Evolutionary conservation across 2,329 filamentous ascomycete species (phyloP).

Genomic region (Cercospora brassicicola): DNA sequence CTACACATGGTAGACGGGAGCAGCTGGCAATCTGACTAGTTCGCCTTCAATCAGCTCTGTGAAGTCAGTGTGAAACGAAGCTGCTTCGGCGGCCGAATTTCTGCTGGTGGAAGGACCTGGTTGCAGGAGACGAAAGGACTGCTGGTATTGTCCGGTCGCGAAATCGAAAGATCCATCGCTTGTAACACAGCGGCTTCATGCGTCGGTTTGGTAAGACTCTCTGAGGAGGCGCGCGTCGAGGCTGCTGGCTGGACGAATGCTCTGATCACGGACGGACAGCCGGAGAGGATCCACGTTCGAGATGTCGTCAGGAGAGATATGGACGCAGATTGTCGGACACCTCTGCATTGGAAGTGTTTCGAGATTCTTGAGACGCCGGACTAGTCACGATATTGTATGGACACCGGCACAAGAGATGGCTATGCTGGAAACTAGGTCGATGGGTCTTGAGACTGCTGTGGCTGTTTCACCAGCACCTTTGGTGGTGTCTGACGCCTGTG

Average conservation of each 20-base stretch:
- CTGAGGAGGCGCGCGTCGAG: constrained; percentile 75
- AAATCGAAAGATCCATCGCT: constrained; percentile 17
- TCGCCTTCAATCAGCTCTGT: constrained; percentile 30
- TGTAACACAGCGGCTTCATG: constrained; percentile 60
- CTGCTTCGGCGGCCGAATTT: background rate
- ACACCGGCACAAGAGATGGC: constrained; percentile 31
- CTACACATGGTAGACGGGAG: constrained; percentile 42
- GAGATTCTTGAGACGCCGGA: constrained; percentile 46
- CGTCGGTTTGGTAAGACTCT: constrained; percentile 74
- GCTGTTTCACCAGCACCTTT: constrained; percentile 36
- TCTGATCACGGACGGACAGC: constrained; percentile 63
- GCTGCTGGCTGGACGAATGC: constrained; percentile 69
- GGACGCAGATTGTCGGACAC: constrained; percentile 54
- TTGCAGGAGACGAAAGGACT: constrained; percentile 35
- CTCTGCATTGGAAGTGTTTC: constrained; percentile 52
- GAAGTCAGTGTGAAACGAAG: constrained; percentile 12
- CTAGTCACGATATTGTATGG: constrained; percentile 18
- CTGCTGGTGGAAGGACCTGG: constrained; percentile 19
- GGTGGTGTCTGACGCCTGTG: constrained; percentile 34
- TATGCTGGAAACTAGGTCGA: constrained; percentile 40
- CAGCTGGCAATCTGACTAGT: constrained; percentile 70
- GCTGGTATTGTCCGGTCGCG: constrained; percentile 38
- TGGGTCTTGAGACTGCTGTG: constrained; percentile 28
- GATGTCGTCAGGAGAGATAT: constrained; percentile 47
- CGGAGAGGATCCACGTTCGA: constrained; percentile 42